Evolutionary conservation across 2,329 filamentous ascomycete species (phyloP).

Genomic region (Albophoma yamanashiensis): DNA sequence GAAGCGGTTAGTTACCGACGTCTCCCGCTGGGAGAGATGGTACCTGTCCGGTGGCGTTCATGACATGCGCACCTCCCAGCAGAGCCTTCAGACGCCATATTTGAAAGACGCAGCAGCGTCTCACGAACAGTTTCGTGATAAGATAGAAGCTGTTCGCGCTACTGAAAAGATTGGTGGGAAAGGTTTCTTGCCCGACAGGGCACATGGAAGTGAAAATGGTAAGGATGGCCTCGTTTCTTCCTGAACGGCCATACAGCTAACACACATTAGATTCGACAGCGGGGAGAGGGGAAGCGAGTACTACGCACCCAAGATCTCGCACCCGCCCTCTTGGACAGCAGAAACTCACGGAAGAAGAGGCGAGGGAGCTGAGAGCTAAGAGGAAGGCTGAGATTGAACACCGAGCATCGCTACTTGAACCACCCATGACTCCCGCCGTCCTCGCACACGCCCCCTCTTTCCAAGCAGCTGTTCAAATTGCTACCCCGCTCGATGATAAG

Average conservation of each 20-base stretch:
- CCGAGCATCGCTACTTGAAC: slow-evolving; percentile 53
- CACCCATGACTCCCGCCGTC: slow-evolving; percentile 51
- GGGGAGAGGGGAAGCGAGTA: not conserved
- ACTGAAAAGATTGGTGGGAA: not conserved
- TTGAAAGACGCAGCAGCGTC: not conserved
- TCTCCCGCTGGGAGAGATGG: slow-evolving; percentile 68
- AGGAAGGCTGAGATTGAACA: slow-evolving; percentile 62
- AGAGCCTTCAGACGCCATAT: not conserved
- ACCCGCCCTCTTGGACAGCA: slow-evolving; percentile 11
- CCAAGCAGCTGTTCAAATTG: slow-evolving; percentile 61
- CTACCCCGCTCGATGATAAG: slow-evolving; percentile 54
- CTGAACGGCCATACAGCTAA: not conserved
- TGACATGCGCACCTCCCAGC: slow-evolving; percentile 20
- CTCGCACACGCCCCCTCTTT: slow-evolving; percentile 64
- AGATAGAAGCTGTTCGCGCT: not conserved
- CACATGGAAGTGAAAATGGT: not conserved
- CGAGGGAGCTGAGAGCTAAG: slow-evolving; percentile 50
- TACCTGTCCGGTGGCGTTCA: slow-evolving; percentile 34
- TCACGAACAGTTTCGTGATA: not conserved
- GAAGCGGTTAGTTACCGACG: slow-evolving; percentile 47
- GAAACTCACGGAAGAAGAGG: slow-evolving; percentile 50
- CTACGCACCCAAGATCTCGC: not conserved
- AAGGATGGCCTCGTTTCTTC: not conserved
- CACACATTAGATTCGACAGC: not conserved
- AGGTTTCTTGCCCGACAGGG: not conserved